Evolutionary conservation across 768 basidiomycete species (phyloP).

Genomic region (Dioszegia crocea): DNA sequence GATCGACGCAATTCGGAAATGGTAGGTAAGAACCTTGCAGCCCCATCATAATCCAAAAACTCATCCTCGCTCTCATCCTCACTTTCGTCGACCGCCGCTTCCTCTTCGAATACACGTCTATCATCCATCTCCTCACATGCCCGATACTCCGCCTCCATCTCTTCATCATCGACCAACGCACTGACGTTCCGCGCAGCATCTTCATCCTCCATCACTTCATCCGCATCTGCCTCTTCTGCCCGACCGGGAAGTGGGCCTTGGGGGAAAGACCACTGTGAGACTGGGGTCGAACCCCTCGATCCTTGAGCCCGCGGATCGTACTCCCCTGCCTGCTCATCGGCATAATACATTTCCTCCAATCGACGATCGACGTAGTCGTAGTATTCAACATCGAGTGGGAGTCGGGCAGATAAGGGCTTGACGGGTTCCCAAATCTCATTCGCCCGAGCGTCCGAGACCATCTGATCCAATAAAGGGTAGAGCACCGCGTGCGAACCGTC

Average conservation of each 20-base stretch:
- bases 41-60: constrained; percentile 41
- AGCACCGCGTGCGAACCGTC: not conserved
- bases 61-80: constrained; percentile 30
- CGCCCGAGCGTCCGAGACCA: constrained; percentile 26
- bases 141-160: not conserved
- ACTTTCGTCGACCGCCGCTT: not conserved
- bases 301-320: not conserved
- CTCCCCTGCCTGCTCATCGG: not conserved
- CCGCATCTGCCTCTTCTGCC: not conserved
- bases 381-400: not conserved
- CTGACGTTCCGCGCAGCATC: not conserved
- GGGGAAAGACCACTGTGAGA: not conserved
- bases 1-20: constrained; percentile 22
- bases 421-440: constrained; percentile 11
- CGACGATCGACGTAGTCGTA: not conserved
- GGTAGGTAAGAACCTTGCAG: constrained; percentile 28
- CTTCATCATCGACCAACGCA: not conserved
- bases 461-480: constrained; percentile 16
- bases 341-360: not conserved
- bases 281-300: not conserved
- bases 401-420: not conserved
- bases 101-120: not conserved
- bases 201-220: not conserved
- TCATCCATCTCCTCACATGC: not conserved
- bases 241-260: not conserved